Conservation (phyloP, 805 yeast genomes). For the Torulaspora maleeae region DNA sequence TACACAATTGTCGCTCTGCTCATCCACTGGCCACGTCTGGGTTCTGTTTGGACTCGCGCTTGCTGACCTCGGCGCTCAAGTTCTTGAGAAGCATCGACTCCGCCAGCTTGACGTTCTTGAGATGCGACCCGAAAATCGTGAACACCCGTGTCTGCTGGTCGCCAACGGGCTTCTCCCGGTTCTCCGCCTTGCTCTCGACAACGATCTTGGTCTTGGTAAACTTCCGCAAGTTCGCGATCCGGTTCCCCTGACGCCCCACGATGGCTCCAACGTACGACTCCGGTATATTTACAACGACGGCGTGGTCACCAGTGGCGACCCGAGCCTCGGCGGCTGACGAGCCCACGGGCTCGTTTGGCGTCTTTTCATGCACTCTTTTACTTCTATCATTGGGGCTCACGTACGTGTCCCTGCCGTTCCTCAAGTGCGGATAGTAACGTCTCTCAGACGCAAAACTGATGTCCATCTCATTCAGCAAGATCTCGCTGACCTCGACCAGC, state of each 20-base stretch:
- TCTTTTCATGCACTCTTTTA: not conserved
- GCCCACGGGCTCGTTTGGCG: too few species aligned
- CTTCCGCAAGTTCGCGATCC: constrained; percentile 81
- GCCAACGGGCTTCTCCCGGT: constrained; percentile 39
- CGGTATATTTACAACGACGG: constrained; percentile 45
- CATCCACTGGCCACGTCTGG: not conserved
- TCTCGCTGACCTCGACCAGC: constrained; percentile 47
- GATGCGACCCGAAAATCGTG: constrained; percentile 55
- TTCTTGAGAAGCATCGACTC: constrained; percentile 52
- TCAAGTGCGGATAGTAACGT: constrained; percentile 62
- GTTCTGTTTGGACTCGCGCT: constrained; percentile 36
- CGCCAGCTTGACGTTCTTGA: constrained; percentile 51
- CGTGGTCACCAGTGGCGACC: constrained; percentile 11
- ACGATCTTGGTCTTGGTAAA: constrained; percentile 73
- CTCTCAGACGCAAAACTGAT: constrained; percentile 30
- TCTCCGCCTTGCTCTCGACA: constrained; percentile 62
- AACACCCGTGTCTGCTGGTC: constrained; percentile 45
- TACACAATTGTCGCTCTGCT: not conserved
- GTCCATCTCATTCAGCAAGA: constrained; percentile 26
- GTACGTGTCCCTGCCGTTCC: constrained; percentile 7
- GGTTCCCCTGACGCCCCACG: constrained; percentile 78
- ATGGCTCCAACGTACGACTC: constrained; percentile 84
- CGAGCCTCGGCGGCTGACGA: not conserved
- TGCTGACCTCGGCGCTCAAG: constrained; percentile 53
- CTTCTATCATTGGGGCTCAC: not conserved